phyloP scores from a whole-genome alignment of 441 rosid species.

The Populus trichocarpa region DNA sequence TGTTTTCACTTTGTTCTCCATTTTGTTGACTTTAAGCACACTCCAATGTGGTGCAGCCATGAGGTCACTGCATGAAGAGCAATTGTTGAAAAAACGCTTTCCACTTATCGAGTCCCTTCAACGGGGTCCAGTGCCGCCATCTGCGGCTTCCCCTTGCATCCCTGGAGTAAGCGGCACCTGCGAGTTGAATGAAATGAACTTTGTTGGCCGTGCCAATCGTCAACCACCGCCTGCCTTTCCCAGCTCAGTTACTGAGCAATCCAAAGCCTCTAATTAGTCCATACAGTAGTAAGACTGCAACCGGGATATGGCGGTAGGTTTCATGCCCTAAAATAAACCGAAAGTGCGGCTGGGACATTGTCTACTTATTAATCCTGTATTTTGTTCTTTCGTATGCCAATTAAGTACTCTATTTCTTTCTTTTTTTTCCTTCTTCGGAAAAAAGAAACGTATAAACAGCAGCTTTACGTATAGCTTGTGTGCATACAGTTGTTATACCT shows the following conservation, averaged over 20 bases:
- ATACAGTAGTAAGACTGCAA: not conserved
- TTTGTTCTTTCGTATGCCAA: not conserved
- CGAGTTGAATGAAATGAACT: slow-evolving; percentile 10
- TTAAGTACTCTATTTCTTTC: not conserved
- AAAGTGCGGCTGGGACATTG: not conserved
- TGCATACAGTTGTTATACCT: not conserved
- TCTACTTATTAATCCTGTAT: not conserved
- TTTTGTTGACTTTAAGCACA: slow-evolving; percentile 9
- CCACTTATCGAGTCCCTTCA: not conserved
- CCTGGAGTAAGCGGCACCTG: slow-evolving; percentile 20
- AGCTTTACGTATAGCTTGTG: not conserved
- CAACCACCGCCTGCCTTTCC: too few relatives aligned
- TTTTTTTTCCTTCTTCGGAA: too few relatives aligned
- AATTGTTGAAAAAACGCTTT: slow-evolving; percentile 16
- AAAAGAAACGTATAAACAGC: not conserved
- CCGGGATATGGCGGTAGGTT: not conserved
- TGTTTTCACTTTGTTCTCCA: slow-evolving; percentile 5
- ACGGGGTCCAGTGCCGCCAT: slow-evolving; percentile 26
- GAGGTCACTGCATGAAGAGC: slow-evolving; percentile 21
- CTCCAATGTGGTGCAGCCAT: slow-evolving; percentile 14
- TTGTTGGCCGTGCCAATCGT: too few relatives aligned
- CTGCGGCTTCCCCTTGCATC: slow-evolving; percentile 24
- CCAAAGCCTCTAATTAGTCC: not conserved
- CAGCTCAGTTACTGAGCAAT: not conserved
- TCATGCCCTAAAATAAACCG: not conserved